Evolutionary conservation across 345 rosid species (phyloP), one percentile per base, ranked within the genome.

Genomic region (Populus alba): DNA sequence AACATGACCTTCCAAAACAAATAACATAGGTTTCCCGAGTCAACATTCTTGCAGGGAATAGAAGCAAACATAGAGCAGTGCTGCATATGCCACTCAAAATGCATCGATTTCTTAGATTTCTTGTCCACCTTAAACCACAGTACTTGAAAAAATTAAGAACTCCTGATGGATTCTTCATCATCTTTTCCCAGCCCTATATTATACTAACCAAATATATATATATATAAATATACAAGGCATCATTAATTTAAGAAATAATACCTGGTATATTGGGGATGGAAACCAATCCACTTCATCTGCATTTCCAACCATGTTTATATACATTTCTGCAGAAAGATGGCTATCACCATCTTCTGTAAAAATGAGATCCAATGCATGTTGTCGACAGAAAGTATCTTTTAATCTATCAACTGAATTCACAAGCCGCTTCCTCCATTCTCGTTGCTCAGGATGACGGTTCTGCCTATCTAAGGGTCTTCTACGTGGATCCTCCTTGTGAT

Each of bases 361-460:
- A 80, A 97, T 94, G 83, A 97, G 97, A 81, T 97, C 98, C 66
- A 97, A 88, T n/a, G 92, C 99, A 92, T 97, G 98, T 71, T 90
- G 98, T 61, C 87, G 97, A 82, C 99, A 97, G 83, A 97, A 94
- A 17, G 94, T 87, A 84, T 97, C 92, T 84, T 92, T 97, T 73
- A 97, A 83, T 77, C 93, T 90, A 82, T 94, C 99, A 83, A 97
- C 95, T 65, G 97, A 90, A 82, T 85, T 76, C 49, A 85, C 88
- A 79, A 97, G 96, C 80, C 96, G 91, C 85, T 92, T 90, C 87
- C 88, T 97, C 99, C 99, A 97, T 89, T 97, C 99, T 82, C 99
- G 89, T 83, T 92, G 99, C 83, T 97, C 99, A 80, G 98, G 98
- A 78, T 92, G 89, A 78, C 99, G 98, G 75, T 91, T 97, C 84